A percentile compares a stretch with the other conserved stretches of the same genome.
Conservation (phyloP, 1,139 yeast species). For the Blastobotrys proliferans region DNA sequence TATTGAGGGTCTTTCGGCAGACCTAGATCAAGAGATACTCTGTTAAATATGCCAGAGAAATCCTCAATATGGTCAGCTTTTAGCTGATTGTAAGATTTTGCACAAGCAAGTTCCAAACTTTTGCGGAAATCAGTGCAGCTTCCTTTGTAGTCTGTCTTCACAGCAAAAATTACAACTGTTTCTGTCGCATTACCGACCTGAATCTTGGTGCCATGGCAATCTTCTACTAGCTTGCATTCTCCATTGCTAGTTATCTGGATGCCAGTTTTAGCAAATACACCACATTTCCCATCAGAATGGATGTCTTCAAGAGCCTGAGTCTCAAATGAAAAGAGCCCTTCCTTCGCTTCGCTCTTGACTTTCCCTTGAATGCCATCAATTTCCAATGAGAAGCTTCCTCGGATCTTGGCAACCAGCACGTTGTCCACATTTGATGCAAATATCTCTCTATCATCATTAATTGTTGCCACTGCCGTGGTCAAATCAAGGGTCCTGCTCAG, state of each 20-base stretch:
- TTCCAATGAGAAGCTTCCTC: no score
- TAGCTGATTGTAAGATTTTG: slow-evolving; percentile 1
- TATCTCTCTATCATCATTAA: slow-evolving; percentile 1
- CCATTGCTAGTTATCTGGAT: slow-evolving; percentile 4
- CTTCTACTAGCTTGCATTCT: no score
- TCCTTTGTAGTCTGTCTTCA: slow-evolving; percentile 11
- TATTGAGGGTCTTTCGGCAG: background rate
- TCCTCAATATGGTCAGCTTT: background rate
- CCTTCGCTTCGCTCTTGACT: no score
- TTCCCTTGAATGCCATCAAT: no score
- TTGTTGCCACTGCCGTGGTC: slow-evolving; percentile 4
- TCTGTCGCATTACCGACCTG: slow-evolving; percentile 1
- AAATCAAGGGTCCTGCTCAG: no score
- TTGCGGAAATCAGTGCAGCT: no score
- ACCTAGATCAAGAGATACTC: background rate
- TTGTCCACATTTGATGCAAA: slow-evolving; percentile 12
- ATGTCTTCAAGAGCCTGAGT: slow-evolving; percentile 13
- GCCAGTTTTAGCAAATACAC: slow-evolving; percentile 7
- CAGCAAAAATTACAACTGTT: slow-evolving; percentile 3
- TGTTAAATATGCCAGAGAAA: background rate
- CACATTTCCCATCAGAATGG: slow-evolving; percentile 16
- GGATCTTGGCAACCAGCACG: slow-evolving; percentile 7
- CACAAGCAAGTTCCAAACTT: no score
- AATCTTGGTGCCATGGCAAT: background rate
- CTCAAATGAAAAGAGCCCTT: slow-evolving; percentile 4